A percentile compares a stretch with the other conserved stretches of the same genome.
Conservation (phyloP, 2,329 filamentous ascomycete species). For the Penicillium sp. region DNA sequence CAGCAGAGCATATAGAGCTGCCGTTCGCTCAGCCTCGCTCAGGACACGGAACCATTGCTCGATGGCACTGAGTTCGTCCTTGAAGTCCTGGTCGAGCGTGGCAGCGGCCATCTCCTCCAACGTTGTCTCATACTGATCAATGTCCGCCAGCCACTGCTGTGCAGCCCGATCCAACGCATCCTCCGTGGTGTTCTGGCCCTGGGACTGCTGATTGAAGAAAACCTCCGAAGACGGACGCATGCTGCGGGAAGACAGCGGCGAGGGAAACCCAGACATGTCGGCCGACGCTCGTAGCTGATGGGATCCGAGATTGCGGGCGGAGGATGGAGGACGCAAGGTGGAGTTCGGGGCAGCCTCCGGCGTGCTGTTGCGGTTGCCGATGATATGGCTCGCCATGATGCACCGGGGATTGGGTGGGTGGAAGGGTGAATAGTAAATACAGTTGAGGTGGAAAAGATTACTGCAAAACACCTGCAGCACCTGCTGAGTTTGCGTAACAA, state of each 20-base stretch:
- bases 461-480: constrained; percentile 69
- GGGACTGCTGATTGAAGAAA: constrained; percentile 73
- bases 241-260: constrained; percentile 66
- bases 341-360: constrained; percentile 77
- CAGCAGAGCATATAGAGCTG: constrained; percentile 87
- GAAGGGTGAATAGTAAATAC: constrained; percentile 35
- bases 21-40: constrained; percentile 93
- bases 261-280: constrained; percentile 85
- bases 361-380: constrained; percentile 92
- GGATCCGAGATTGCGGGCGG: constrained; percentile 72
- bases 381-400: constrained; percentile 61
- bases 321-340: constrained; percentile 77
- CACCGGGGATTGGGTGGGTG: constrained; percentile 17
- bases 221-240: constrained; percentile 95
- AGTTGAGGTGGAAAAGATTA: constrained; percentile 35
- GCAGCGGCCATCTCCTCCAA: constrained; percentile 98
- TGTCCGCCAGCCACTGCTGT: constrained; percentile 98
- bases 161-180: constrained; percentile 90
- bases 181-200: constrained; percentile 66
- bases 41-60: constrained; percentile 99
- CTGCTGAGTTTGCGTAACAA: constrained; percentile 60
- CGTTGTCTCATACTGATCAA: constrained; percentile 98
- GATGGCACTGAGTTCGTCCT: constrained; percentile 96
- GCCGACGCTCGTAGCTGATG: constrained; percentile 92
- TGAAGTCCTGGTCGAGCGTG: constrained; percentile 98